Evolutionary conservation across 371 early-diverging fungal species (phyloP), one percentile per base, ranked within the genome.

Genomic region (Amoeboaphelidium protococcarum): DNA sequence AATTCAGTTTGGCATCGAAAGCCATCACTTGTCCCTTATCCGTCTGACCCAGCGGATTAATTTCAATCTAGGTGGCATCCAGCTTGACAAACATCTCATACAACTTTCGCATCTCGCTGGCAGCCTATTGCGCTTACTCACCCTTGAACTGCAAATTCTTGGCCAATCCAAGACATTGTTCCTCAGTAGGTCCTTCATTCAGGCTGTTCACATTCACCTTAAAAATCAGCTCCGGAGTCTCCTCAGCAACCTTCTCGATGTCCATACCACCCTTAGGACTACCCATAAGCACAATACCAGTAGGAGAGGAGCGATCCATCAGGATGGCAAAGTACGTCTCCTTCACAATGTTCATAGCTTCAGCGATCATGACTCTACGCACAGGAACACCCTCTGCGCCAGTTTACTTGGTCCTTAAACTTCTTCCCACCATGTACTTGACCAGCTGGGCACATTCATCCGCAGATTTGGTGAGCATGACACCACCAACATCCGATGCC

Each of bases 281-380:
- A n/a, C 23, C 25, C 6, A 45, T 21, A 6, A 45, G 23, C 23
- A 45, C 20, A 16, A 25, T 13, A 12, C 26, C 25, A 12, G 19
- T n/a, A n/a, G n/a, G n/a, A 10, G 46, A 10, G 26, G 26, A 3
- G 6, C 46, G 6, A 20, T 45, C 46, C n/a, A 45, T 12, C 6
- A 45, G 19, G 6, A 45, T 45, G 19, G 46, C 46, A 45, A 45
- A 27, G 25, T 45, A 45, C 12, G 6, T 21, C 25, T 45, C 46
- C 23, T n/a, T 23, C 10, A 3, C 26, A 45, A 45, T 23, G 21
- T 6, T 12, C 46, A 21, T n/a, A 21, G 23, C 13, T 45, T 45
- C n/a, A n/a, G 23, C 6, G 21, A 45, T 27, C 23, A 21, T 21
- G n/a, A 45, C 23, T 25, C 4, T 45, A n/a, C 25, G 10, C 12